Evolutionary conservation across 495 filamentous ascomycete species (phyloP), one percentile per base, ranked within the genome.

Genomic region (Cenococcum geophilum): DNA sequence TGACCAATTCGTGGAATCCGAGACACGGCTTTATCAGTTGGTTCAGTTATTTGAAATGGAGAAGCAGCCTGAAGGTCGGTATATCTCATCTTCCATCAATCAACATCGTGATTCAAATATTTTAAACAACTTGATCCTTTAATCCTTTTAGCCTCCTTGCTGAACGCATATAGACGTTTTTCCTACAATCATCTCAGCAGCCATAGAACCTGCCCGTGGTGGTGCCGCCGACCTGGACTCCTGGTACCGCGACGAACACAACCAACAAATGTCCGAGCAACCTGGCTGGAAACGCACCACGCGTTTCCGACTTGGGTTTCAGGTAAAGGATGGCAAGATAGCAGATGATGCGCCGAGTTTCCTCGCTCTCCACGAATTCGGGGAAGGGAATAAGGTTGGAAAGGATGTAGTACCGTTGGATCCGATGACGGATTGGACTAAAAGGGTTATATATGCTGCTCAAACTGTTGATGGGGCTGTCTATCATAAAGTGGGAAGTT

Each of bases 221-320:
- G 56, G 59, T 4, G 66, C 57, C 23, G 55, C 54, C 0, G 62
- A 65, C 23, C 42, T 68, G 18, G 66, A 65, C 14, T 55, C 62
- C 16, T 68, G 66, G 62, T 68, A 68, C 42, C 66, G 66, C 20
- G 59, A 68, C 11, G 66, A 68, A 27, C 62, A 68, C 27, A 68
- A 68, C 35, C 52, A 62, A 32, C 62, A 68, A 48, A 68, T 68
- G 62, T 65, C 62, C 10, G 43, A 65, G 42, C 36, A 68, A 45
- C 66, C 66, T 1, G 66, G 66, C n/a, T 68, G 58, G 57, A 57
- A 57, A 42, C 62, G 66, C 4, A 65, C 62, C 21, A 60, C 59
- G 14, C 58, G 62, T 5, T 68, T 62, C 42, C 62, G 34, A 9
- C 53, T 62, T 16, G 16, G 64, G 0, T 37, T 36, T 35, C 34